phyloP scores from a whole-genome alignment of 2,329 filamentous ascomycete genomes.

The Coleophoma cylindrospora region DNA sequence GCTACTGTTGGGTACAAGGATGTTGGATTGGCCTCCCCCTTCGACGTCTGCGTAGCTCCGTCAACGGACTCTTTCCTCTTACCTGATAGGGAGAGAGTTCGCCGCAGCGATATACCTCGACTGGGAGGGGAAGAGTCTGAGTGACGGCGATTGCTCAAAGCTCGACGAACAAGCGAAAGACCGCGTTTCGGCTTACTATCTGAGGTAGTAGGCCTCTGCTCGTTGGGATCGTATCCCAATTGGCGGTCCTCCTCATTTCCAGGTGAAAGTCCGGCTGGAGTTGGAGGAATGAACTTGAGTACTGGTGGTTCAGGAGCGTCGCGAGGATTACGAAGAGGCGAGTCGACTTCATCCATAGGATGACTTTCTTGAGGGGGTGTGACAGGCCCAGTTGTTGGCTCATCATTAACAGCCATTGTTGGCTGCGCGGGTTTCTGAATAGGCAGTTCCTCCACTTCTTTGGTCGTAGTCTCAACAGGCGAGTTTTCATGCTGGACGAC shows the following conservation, averaged over 20 bases:
- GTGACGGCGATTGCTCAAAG: slow-evolving; percentile 44
- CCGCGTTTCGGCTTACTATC: slow-evolving; percentile 40
- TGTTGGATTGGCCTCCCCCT: slow-evolving; percentile 17
- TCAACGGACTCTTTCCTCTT: slow-evolving; percentile 13
- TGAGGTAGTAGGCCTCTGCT: slow-evolving; percentile 21
- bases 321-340: slow-evolving; percentile 57
- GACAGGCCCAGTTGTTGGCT: slow-evolving; percentile 34
- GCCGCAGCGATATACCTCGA: slow-evolving; percentile 43
- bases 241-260: slow-evolving; percentile 44
- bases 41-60: slow-evolving; percentile 18
- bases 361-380: slow-evolving; percentile 47
- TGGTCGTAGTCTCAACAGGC: slow-evolving; percentile 5
- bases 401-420: slow-evolving; percentile 25
- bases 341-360: slow-evolving; percentile 51
- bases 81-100: slow-evolving; percentile 26
- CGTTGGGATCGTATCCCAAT: slow-evolving; percentile 49
- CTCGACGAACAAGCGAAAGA: slow-evolving; percentile 47
- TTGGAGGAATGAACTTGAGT: slow-evolving; percentile 59
- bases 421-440: slow-evolving; percentile 5
- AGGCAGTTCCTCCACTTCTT: background rate
- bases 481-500: slow-evolving; percentile 37
- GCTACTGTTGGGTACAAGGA: slow-evolving; percentile 36
- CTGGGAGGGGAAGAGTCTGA: slow-evolving; percentile 45
- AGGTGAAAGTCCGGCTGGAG: slow-evolving; percentile 54
- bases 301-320: slow-evolving; percentile 51